Evolutionary conservation across 73 alveolate genomes (phyloP), one percentile per base, ranked within the genome.

Genomic region (Paraurostyla sp.): DNA sequence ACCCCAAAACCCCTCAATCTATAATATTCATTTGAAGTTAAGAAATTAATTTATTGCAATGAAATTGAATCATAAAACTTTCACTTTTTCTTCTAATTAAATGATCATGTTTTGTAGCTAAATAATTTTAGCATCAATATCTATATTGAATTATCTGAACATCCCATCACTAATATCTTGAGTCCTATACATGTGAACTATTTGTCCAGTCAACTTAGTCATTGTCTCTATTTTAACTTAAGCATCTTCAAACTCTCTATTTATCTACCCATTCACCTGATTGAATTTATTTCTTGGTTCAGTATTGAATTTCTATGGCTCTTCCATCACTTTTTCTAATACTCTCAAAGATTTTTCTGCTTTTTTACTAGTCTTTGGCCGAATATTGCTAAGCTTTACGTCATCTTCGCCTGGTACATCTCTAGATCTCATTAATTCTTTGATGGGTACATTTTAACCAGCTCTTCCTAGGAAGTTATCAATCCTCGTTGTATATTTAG

Each of bases 401-500:
- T 73, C 86, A 1, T 73, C 86, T 2, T 32, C 63, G 11, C 52
- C 86, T 6, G 48, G 56, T 15, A 36, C 43, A 6, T 43, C 71
- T 9, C 86, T 20, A 29, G 29, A 50, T 48, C 86, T 73, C 71
- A 73, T 16, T 25, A 73, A 27, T n/a, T 3, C 32, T 36, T 49
- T 73, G 2, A 73, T 11, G 6, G 86, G 86, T 11, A 49, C 27
- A 11, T 73, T 40, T 48, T 22, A 43, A 25, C 52, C 68, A 1
- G 11, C 30, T 46, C 52, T 73, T 1, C 86, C 86, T 29, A 48
- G 29, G 59, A 73, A 73, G n/a, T 45, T 13, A 49, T 90, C 92
- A 0, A 81, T 27, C 43, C 80, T 83, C 25, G 83, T 46, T 36
- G 57, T 49, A 40, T 91, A 85, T 65, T 95, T 95, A 32, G 95